Conservation (phyloP, 2,329 filamentous ascomycete species). For the Dactylonectria macrodidyma region DNA sequence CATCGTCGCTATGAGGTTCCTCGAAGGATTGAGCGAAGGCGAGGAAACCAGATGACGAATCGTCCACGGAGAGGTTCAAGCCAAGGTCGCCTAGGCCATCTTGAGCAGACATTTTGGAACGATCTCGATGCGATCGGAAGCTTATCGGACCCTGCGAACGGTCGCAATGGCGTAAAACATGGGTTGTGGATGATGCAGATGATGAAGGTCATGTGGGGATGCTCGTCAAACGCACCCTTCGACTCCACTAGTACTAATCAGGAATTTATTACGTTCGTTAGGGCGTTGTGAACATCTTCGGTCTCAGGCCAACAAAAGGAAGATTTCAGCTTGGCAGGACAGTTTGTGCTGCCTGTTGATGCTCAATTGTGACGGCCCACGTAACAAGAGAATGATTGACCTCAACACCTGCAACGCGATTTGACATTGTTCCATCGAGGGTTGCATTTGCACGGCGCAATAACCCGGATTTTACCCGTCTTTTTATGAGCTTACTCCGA, state of each 20-base stretch:
- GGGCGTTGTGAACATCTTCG: background rate
- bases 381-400: background rate
- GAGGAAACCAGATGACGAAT: background rate
- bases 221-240: conserved; percentile 26
- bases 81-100: background rate
- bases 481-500: too few species aligned
- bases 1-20: conserved; percentile 10
- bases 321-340: background rate
- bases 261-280: background rate
- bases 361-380: background rate
- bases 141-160: background rate
- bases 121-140: background rate
- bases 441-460: background rate
- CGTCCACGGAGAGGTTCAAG: background rate
- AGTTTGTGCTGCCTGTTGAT: background rate
- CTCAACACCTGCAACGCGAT: background rate
- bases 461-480: background rate
- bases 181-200: conserved; percentile 15
- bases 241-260: conserved; percentile 23
- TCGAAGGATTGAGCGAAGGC: conserved; percentile 5
- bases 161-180: background rate
- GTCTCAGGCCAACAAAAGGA: background rate
- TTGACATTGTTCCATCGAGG: background rate
- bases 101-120: conserved; percentile 6
- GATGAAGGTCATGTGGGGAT: conserved; percentile 11